A percentile compares a stretch with the other conserved stretches of the same genome.
These are phyloP conservation scores for Auricularia cornea DNA, from an alignment of 768 basidiomycete species.

Conservation along the genomic window DNA sequence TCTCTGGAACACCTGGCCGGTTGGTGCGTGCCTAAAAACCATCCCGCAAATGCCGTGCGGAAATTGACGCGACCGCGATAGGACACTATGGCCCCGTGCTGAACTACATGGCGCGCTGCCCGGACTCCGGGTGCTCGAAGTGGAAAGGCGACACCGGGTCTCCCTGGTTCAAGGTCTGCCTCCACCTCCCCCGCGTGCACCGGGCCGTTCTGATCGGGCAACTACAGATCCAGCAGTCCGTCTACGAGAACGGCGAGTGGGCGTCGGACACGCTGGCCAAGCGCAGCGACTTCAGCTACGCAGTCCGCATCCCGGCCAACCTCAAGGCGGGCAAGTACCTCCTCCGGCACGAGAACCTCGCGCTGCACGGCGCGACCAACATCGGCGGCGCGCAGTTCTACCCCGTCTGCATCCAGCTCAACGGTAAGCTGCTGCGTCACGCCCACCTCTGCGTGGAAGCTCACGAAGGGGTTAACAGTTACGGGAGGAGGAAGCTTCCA, in stretches of 20 bases:
- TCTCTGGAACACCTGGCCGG: conserved; percentile 7
- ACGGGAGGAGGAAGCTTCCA: conserved; percentile 1
- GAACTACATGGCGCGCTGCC: conserved; percentile 6
- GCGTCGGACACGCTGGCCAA: conserved; percentile 2
- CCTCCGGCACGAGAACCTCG: conserved; percentile 10
- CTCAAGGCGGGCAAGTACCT: conserved; percentile 12
- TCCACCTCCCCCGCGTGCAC: too few species aligned
- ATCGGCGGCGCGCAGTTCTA: conserved; percentile 14
- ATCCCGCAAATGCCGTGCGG: too few species aligned
- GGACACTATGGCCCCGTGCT: neutral
- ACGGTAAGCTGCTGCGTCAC: too few species aligned
- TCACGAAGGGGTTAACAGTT: neutral
- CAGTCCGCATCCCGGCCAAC: conserved; percentile 3
- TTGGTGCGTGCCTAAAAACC: neutral
- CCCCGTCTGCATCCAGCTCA: conserved; percentile 12
- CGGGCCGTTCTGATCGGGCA: too few species aligned
- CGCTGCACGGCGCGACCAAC: conserved; percentile 1
- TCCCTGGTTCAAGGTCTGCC: conserved; percentile 5
- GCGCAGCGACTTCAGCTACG: neutral
- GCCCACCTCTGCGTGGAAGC: too few species aligned
- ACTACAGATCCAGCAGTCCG: neutral
- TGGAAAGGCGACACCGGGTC: neutral
- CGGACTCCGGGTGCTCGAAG: conserved; percentile 7
- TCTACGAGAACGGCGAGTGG: conserved; percentile 2
- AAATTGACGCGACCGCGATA: too few species aligned